Evolutionary conservation across 192 early-diverging fungal species (phyloP).

Genomic region (Backusella luteola): DNA sequence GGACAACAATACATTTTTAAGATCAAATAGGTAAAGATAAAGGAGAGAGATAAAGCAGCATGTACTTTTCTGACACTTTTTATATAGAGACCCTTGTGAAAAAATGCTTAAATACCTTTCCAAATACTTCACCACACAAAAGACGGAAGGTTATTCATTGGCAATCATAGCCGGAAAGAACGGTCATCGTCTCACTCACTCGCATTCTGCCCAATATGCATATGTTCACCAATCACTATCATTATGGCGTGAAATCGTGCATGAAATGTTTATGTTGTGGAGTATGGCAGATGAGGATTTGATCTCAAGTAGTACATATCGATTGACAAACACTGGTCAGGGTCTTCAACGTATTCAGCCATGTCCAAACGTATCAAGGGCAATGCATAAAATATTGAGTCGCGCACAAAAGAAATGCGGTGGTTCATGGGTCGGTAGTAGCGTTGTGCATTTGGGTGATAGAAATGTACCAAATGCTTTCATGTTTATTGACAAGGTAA

Average conservation of each 20-base stretch:
- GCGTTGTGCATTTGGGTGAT: constrained; percentile 96
- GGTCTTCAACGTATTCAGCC: constrained; percentile 94
- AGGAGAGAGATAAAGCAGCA: background rate
- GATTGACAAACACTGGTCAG: constrained; percentile 95
- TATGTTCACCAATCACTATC: constrained; percentile 93
- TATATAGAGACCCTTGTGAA: constrained; percentile 88
- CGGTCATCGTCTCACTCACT: constrained; percentile 91
- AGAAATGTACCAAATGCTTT: constrained; percentile 98
- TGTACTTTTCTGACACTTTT: background rate
- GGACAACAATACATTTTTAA: constrained; percentile 95
- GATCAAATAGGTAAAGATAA: constrained; percentile 64
- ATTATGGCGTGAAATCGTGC: constrained; percentile 93
- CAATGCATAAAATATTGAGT: constrained; percentile 89
- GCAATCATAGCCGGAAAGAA: constrained; percentile 79
- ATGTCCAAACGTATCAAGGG: constrained; percentile 77
- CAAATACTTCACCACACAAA: constrained; percentile 67
- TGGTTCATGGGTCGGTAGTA: constrained; percentile 91
- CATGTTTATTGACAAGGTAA: constrained; percentile 92
- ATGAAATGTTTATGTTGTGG: constrained; percentile 99
- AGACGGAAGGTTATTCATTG: constrained; percentile 70
- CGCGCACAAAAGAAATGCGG: constrained; percentile 75
- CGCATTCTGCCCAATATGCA: constrained; percentile 88
- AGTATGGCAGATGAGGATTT: constrained; percentile 85
- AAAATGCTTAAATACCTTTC: constrained; percentile 84
- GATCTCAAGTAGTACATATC: constrained; percentile 65